Percentiles rank a stretch among this genome's conserved stretches.
Evolutionary conservation across 164 flowering plant species (phyloP).

Genomic region (Vitis rupestris): DNA sequence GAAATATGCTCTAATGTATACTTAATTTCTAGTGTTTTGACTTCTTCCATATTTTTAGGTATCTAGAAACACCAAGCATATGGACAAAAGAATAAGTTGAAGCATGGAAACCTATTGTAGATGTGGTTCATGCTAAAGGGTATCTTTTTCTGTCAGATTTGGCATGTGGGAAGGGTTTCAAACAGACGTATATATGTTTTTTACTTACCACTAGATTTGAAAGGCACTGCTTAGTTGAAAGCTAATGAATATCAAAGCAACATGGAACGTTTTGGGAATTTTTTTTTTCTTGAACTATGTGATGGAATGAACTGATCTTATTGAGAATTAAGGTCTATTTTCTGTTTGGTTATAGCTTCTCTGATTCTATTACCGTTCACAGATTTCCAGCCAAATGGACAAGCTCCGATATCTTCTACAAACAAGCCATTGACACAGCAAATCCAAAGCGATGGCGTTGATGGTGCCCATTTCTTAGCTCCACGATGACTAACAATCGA

Average conservation of each 20-base stretch:
- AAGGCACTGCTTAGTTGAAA: too few species aligned
- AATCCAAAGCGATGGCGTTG: conserved; percentile 4
- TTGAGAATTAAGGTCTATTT: too few species aligned
- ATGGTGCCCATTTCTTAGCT: too few species aligned
- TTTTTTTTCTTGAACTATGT: too few species aligned
- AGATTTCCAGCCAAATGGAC: conserved; percentile 57
- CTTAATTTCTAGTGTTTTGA: background rate
- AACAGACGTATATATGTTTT: too few species aligned
- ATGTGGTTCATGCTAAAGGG: conserved; percentile 57
- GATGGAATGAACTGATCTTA: too few species aligned
- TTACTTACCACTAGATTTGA: too few species aligned
- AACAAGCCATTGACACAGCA: conserved; percentile 35
- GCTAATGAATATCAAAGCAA: too few species aligned
- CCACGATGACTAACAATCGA: too few species aligned
- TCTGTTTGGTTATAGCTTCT: background rate
- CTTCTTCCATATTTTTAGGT: conserved; percentile 16
- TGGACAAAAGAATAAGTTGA: conserved; percentile 58
- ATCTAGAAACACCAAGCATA: conserved; percentile 42
- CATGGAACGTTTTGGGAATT: too few species aligned
- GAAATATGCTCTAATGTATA: too few species aligned
- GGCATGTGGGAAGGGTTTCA: conserved; percentile 17
- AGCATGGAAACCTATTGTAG: conserved; percentile 60
- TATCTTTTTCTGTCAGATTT: conserved; percentile 42
- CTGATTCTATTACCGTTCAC: background rate
- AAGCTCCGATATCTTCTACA: conserved; percentile 47